A percentile compares a stretch with the other conserved stretches of the same genome.
These are phyloP conservation scores for Plasmodium vinckei DNA, from an alignment of 169 alveolate genomes.

Conservation along the genomic window DNA sequence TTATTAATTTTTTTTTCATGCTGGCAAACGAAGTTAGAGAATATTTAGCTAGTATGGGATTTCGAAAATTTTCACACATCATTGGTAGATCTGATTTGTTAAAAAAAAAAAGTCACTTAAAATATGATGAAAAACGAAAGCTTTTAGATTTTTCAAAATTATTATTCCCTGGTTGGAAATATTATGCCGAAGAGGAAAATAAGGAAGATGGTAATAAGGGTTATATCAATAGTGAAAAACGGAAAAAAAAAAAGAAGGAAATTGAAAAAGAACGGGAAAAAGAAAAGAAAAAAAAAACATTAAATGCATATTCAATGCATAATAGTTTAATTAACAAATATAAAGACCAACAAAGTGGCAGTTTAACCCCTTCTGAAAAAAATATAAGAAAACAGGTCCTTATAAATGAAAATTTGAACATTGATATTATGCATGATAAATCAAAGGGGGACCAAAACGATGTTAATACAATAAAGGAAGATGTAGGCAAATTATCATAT, in stretches of 20 bases:
- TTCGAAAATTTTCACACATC: slow-evolving; percentile 74
- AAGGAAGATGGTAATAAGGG: slow-evolving; percentile 20
- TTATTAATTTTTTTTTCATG: slow-evolving; percentile 84
- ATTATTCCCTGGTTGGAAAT: slow-evolving; percentile 77
- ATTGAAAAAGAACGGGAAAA: slow-evolving; percentile 10
- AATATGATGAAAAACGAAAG: slow-evolving; percentile 73
- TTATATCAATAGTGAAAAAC: not conserved
- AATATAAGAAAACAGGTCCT: slow-evolving; percentile 42
- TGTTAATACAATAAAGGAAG: slow-evolving; percentile 11
- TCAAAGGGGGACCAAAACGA: slow-evolving; percentile 15
- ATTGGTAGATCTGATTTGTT: slow-evolving; percentile 77
- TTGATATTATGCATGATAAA: slow-evolving; percentile 9
- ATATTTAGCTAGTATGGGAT: slow-evolving; percentile 83
- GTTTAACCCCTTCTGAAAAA: not conserved
- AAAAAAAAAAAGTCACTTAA: slow-evolving; percentile 67
- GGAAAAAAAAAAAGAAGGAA: slow-evolving; percentile 2
- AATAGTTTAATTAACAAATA: not conserved
- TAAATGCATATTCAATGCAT: slow-evolving; percentile 12
- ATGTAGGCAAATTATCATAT: slow-evolving; percentile 2
- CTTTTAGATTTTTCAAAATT: slow-evolving; percentile 68
- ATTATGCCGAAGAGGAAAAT: slow-evolving; percentile 70
- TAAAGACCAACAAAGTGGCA: too few species aligned
- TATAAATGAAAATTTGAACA: slow-evolving; percentile 53
- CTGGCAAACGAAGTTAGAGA: slow-evolving; percentile 84
- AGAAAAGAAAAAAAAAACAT: not conserved